phyloP scores from a whole-genome alignment of 2,329 filamentous ascomycete species.

The Cordyceps fumosorosea region DNA sequence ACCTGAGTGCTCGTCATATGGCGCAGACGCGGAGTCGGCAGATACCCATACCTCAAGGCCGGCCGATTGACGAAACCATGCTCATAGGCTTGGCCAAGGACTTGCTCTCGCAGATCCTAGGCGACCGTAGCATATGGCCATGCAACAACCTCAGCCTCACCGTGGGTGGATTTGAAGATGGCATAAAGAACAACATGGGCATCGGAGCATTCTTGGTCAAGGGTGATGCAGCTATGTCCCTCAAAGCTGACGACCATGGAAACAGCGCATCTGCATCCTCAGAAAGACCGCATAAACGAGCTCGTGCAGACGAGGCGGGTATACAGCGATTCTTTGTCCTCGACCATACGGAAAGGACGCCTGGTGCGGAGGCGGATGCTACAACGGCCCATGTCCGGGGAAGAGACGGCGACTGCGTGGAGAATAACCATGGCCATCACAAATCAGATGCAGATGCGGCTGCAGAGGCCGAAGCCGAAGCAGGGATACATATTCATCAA shows the following conservation, averaged over 20 bases:
- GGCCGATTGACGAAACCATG: constrained; percentile 61
- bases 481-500: constrained; percentile 25
- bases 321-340: constrained; percentile 55
- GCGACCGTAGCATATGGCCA: constrained; percentile 78
- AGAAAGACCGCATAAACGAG: constrained; percentile 24
- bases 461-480: constrained; percentile 19
- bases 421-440: not conserved
- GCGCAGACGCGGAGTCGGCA: constrained; percentile 69
- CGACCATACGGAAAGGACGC: constrained; percentile 19
- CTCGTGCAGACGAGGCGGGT: constrained; percentile 36
- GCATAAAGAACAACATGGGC: constrained; percentile 72
- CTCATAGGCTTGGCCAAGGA: constrained; percentile 72
- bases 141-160: constrained; percentile 85
- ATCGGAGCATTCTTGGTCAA: constrained; percentile 83
- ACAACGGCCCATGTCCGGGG: constrained; percentile 19
- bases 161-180: constrained; percentile 89
- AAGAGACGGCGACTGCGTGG: constrained; percentile 13
- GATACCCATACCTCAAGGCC: constrained; percentile 69
- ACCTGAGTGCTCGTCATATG: constrained; percentile 72
- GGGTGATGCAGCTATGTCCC: constrained; percentile 54
- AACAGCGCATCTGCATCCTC: constrained; percentile 14
- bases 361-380: constrained; percentile 20
- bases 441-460: constrained; percentile 16
- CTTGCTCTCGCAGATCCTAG: constrained; percentile 69
- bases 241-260: constrained; percentile 19